Percentiles rank a stretch among this genome's conserved stretches.
Evolutionary conservation across 306 rosid genomes (phyloP).

Genomic region (Dryas alaskensis): DNA sequence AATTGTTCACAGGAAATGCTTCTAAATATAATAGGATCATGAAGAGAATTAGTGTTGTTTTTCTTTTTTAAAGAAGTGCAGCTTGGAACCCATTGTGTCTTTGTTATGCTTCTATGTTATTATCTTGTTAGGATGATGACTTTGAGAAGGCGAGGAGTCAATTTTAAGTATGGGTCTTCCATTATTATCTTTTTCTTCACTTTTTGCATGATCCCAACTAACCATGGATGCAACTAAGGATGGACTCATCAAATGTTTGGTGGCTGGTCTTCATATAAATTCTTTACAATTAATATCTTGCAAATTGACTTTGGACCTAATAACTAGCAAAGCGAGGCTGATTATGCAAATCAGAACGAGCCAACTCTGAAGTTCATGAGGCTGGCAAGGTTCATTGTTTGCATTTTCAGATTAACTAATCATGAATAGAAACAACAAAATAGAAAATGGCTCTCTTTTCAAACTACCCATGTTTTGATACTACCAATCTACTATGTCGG

Average conservation of each 20-base stretch:
- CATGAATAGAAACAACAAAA: too few species aligned
- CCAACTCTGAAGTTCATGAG: too few species aligned
- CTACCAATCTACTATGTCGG: neutral
- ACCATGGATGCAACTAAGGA: neutral
- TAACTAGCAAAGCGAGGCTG: neutral
- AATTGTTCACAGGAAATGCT: slow-evolving; percentile 98
- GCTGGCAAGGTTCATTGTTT: too few species aligned
- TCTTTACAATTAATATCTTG: neutral
- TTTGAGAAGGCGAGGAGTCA: slow-evolving; percentile 45
- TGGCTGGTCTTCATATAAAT: neutral
- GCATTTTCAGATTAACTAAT: too few species aligned
- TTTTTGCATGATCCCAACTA: neutral
- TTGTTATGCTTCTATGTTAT: slow-evolving; percentile 44
- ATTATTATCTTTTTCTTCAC: slow-evolving; percentile 10
- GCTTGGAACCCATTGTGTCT: slow-evolving; percentile 43
- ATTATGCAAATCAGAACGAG: neutral
- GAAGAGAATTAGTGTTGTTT: slow-evolving; percentile 33
- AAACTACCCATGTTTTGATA: neutral
- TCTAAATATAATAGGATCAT: slow-evolving; percentile 52
- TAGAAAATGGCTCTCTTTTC: too few species aligned
- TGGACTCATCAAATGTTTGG: neutral
- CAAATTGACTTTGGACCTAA: neutral
- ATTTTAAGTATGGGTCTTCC: slow-evolving; percentile 36
- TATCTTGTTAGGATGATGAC: slow-evolving; percentile 51
- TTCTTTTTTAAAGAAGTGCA: slow-evolving; percentile 37